Conservation (phyloP, 805 yeast species). For the Kockiozyma suomiensis region DNA sequence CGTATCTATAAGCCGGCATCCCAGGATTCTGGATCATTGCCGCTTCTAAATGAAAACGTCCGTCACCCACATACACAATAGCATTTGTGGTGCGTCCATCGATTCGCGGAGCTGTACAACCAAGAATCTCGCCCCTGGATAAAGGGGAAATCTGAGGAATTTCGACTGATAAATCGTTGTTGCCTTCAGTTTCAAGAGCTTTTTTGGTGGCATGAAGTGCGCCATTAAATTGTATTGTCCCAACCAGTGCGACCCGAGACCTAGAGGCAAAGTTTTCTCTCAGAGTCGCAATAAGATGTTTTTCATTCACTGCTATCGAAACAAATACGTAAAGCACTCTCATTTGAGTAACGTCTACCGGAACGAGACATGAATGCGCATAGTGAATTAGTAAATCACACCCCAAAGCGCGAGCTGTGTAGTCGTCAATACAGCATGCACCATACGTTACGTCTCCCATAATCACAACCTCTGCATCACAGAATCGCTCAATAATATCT, state of each 20-base stretch:
- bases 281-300: constrained; percentile 77
- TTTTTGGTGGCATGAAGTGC: constrained; percentile 78
- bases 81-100: constrained; percentile 52
- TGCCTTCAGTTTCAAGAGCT: constrained; percentile 47
- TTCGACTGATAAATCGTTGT: constrained; percentile 55
- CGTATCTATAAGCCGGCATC: constrained; percentile 89
- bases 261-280: constrained; percentile 67
- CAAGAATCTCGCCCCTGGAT: constrained; percentile 93
- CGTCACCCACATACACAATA: constrained; percentile 93
- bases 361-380: constrained; percentile 96
- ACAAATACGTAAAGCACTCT: constrained; percentile 95
- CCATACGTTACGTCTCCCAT: constrained; percentile 99
- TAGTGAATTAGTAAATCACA: constrained; percentile 96
- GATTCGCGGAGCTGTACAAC: constrained; percentile 89
- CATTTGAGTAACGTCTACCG: constrained; percentile 86
- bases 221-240: constrained; percentile 97
- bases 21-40: constrained; percentile 97
- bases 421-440: constrained; percentile 97
- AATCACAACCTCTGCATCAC: constrained; percentile 85
- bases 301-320: constrained; percentile 84
- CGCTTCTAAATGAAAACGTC: constrained; percentile 90
- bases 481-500: constrained; percentile 87
- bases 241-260: constrained; percentile 76
- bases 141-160: constrained; percentile 93
- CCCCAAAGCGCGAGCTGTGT: constrained; percentile 85